Base-by-base conservation (phyloP, 2,329 filamentous ascomycete genomes). In the Fusarium equiseti region DNA sequence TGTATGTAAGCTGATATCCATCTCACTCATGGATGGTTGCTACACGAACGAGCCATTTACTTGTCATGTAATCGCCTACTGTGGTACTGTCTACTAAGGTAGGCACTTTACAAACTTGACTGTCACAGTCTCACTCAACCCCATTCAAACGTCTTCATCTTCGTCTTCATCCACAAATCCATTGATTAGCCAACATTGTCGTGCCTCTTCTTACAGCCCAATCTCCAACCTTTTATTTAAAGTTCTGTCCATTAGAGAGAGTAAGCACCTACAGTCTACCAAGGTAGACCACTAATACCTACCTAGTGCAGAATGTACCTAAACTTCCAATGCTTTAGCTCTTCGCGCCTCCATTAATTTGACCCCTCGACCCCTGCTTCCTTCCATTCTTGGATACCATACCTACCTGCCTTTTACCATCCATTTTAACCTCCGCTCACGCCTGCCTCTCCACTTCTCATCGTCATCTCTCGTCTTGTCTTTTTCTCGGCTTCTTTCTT, bases 281-380 rank as follows among this genome's bases (percentile, higher is more conserved):
- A 12, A 24, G 15, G 20, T 35, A 51, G 35, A 18, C 31, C 35
- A 53, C n/a, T 43, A 24, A 27, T 48, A 20, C 20, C 20, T 20
- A 20, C 20, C 20, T 20, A 38, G 53, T 16, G 32, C 12, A 52
- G 24, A n/a, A 38, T 44, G 32, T 44, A 64, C 38, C 51, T 64
- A 50, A 64, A 43, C 44, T 42, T 15, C 20, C 20, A 20, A 20
- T 20, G 15, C 24, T 53, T 49, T 57, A 71, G 54, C 68, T 70
- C 50, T 53, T 38, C 54, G 53, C 48, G 43, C 57, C 63, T 55
- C 62, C 27, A 32, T 38, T 32, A 16, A 62, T 22, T 24, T 52
- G 50, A 55, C 54, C 66, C 62, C 42, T 63, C 49, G 57, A 27
- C 51, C 38, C 48, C 58, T 51, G 57, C 43, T 67, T 55, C 63